Evolutionary conservation across 306 rosid genomes (phyloP), one percentile per base, ranked within the genome.

Genomic region (Cajanus cajan): DNA sequence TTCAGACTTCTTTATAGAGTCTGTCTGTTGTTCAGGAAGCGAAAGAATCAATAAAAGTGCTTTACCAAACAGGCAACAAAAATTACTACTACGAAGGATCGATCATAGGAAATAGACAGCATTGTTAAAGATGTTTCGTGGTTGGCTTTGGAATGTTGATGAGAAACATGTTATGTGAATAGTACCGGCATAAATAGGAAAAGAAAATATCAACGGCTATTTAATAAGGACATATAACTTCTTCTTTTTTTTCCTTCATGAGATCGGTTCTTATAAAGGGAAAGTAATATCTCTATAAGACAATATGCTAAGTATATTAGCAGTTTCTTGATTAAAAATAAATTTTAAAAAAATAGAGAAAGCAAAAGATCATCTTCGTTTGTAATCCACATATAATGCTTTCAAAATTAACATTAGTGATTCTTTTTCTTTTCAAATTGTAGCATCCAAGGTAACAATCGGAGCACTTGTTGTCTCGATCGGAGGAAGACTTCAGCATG

Each of bases 11-110:
- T 65, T 80, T 67, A 31, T 54, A n/a, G 69, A 44, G 34, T 9
- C 34, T 81, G 80, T 81, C 54, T 43, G 84, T 67, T 48, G 80
- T 66, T 81, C 55, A 74, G 57, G 65, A 67, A 74, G 68, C 79
- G 40, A 45, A 51, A 74, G 54, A 67, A 74, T 81, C 77, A 81
- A 28, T 14, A 0, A 74, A 67, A 67, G 80, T 68, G 47, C 44
- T 68, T 80, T 68, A 58, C 77, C 85, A 75, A 74, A 45, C 77
- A 58, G 66, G 37, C 65, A 16, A 39, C 16, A 39, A 24, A 4
- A 33, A 12, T 4, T 62, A 62, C 33, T 33, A 34, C 2, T 14
- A 59, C 5, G 51, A 79, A 79, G 37, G 50, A 21, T 68, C 9
- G 13, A 70, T 33, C 9, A 57, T 14, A 41, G 7, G 8, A 68